Base-by-base conservation (phyloP, 2,329 filamentous ascomycete genomes). In the Neocatenulostroma microsporum region DNA sequence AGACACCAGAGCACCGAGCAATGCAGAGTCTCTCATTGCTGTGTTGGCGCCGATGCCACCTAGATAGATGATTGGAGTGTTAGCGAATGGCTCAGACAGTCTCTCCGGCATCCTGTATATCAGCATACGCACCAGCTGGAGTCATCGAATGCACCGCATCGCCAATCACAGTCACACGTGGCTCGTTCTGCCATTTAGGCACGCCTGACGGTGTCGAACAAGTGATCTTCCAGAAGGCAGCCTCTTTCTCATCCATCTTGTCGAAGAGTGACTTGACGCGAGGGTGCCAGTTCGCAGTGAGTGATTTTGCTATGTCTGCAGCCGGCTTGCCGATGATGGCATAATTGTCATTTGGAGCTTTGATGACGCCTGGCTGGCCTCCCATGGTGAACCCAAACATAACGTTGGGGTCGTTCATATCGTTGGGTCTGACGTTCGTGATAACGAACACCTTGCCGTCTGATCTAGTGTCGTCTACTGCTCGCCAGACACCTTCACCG, bases 221-320 rank as follows among this genome's bases (percentile, higher is more conserved):
- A 2, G 76, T 79, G 31, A 81, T 79, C 48, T 78, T 80, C 74
- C 75, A 80, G 45, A 81, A 80, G 0, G 77, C 76, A 0, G 76
- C 72, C 44, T 80, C 73, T 0, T 56, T 44, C 37, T 69, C 70
- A 4, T 61, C 53, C 72, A 79, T 78, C 23, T 76, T 48, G 4
- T 78, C 73, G 40, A 81, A 72, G 0, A 81, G 55, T 1, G 74
- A 66, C 51, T 63, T 69, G 30, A 80, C 57, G 3, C 68, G 63
- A 10, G 70, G 62, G 49, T 78, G 65, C 77, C 76, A 81, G 21
- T 71, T 52, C 12, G 58, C 51, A 0, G 73, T 70, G 1, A 80
- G 55, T 1, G 55, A 50, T 53, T 71, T 73, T 12, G 76, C 74
- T 2, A 80, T 67, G 4, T 72, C 62, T 0, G 77, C 76, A 0